A percentile compares a stretch with the other conserved stretches of the same genome.
Conservation (phyloP, 208 protist species). For the Phytomonas sp. region DNA sequence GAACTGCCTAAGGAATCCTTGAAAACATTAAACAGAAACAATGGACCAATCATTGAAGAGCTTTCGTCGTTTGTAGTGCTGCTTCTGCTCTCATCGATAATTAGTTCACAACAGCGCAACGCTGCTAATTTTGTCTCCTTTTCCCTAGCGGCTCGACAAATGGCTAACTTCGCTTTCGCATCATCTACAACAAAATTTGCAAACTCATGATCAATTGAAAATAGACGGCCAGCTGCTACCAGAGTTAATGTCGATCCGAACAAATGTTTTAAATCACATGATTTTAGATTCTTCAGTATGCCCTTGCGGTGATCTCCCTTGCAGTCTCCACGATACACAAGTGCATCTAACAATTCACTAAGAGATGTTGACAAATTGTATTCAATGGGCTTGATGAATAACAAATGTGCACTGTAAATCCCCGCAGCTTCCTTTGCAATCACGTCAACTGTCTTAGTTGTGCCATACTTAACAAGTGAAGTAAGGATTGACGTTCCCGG, state of each 20-base stretch:
- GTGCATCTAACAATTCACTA: constrained; percentile 46
- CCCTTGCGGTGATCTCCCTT: constrained; percentile 24
- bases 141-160: constrained; percentile 4
- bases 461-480: constrained; percentile 71
- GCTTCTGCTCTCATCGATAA: background rate
- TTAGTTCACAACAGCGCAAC: background rate
- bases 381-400: constrained; percentile 18
- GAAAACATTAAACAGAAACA: background rate
- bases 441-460: constrained; percentile 42
- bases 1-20: background rate
- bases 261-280: constrained; percentile 16
- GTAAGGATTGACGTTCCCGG: constrained; percentile 54
- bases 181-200: constrained; percentile 16
- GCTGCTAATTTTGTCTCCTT: constrained; percentile 3
- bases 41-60: background rate
- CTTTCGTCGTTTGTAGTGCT: background rate
- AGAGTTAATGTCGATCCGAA: constrained; percentile 39
- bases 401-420: constrained; percentile 27
- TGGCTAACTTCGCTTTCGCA: constrained; percentile 20
- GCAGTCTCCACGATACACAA: constrained; percentile 73
- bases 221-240: constrained; percentile 43
- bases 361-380: constrained; percentile 26
- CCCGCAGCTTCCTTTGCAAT: constrained; percentile 23
- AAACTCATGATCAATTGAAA: constrained; percentile 35
- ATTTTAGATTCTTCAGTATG: constrained; percentile 31